phyloP scores from a whole-genome alignment of 805 yeast species.

The Pichia cabralensis region DNA sequence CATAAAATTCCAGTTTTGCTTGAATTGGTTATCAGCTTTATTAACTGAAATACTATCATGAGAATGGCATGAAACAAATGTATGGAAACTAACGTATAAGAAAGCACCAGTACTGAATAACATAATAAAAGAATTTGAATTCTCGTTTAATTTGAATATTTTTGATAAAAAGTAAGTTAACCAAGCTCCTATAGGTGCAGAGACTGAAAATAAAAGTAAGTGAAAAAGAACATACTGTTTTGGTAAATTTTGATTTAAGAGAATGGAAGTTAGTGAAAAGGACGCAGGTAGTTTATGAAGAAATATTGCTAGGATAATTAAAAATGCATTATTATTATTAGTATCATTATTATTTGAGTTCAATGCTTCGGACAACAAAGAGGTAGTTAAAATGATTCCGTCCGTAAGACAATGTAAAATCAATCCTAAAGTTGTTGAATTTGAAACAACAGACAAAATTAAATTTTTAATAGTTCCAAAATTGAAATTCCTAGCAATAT shows the following conservation, averaged over 20 bases:
- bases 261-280: constrained; percentile 51
- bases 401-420: constrained; percentile 61
- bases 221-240: constrained; percentile 32
- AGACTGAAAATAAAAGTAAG: constrained; percentile 40
- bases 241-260: constrained; percentile 30
- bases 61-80: constrained; percentile 31
- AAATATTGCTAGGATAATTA: constrained; percentile 52
- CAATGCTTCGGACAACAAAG: constrained; percentile 15
- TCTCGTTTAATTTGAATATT: constrained; percentile 17
- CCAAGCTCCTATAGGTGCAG: constrained; percentile 56
- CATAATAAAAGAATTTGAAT: constrained; percentile 39
- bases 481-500: neutral
- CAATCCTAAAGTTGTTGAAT: constrained; percentile 51
- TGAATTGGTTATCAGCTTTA: neutral
- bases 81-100: constrained; percentile 59
- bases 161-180: constrained; percentile 29
- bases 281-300: constrained; percentile 70
- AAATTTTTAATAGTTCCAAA: neutral
- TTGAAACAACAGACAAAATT: constrained; percentile 23
- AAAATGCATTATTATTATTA: constrained; percentile 12
- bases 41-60: constrained; percentile 1
- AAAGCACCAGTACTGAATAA: constrained; percentile 67
- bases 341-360: constrained; percentile 20
- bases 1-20: constrained; percentile 9
- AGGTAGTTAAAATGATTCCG: constrained; percentile 62